Conservation (phyloP, 495 filamentous ascomycete genomes). For the Paragyromitra xinjiangensis region DNA sequence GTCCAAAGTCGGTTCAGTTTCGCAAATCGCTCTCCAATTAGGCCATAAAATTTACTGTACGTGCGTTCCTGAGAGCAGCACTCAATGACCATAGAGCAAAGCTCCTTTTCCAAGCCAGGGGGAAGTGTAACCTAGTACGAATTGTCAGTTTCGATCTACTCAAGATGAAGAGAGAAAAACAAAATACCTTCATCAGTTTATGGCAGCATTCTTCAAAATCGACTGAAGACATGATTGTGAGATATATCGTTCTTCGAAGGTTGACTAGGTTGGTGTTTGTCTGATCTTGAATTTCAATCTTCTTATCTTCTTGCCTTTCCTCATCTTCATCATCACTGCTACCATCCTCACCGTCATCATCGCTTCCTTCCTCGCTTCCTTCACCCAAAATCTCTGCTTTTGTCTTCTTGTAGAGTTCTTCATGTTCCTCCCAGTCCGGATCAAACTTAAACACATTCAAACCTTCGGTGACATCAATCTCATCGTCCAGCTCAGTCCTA, state of each 20-base stretch:
- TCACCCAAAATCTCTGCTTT: conserved; percentile 96
- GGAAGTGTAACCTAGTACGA: conserved; percentile 72
- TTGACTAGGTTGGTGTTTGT: conserved; percentile 95
- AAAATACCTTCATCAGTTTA: conserved; percentile 80
- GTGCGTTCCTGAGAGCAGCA: conserved; percentile 94
- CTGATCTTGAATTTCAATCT: conserved; percentile 95
- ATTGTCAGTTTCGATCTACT: conserved; percentile 44
- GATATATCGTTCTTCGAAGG: conserved; percentile 90
- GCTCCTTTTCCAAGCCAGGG: conserved; percentile 83
- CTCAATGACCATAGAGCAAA: conserved; percentile 96
- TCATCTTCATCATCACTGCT: conserved; percentile 81
- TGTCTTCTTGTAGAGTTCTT: conserved; percentile 85
- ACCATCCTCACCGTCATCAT: conserved; percentile 74
- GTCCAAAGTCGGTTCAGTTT: conserved; percentile 95
- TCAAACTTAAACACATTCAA: conserved; percentile 97
- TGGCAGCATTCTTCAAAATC: conserved; percentile 96
- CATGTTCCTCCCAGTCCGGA: conserved; percentile 85
- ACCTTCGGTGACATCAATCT: conserved; percentile 81
- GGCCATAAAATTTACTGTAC: conserved; percentile 94
- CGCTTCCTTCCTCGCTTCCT: conserved; percentile 76
- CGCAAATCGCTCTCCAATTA: conserved; percentile 92
- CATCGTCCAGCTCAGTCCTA: conserved; percentile 76
- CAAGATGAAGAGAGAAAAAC: not conserved
- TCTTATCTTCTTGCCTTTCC: conserved; percentile 69
- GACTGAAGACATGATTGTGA: conserved; percentile 94